Percentiles rank a stretch among this genome's conserved stretches.
Conservation (phyloP, 768 basidiomycete genomes). For the Tricholoma furcatifolium region DNA sequence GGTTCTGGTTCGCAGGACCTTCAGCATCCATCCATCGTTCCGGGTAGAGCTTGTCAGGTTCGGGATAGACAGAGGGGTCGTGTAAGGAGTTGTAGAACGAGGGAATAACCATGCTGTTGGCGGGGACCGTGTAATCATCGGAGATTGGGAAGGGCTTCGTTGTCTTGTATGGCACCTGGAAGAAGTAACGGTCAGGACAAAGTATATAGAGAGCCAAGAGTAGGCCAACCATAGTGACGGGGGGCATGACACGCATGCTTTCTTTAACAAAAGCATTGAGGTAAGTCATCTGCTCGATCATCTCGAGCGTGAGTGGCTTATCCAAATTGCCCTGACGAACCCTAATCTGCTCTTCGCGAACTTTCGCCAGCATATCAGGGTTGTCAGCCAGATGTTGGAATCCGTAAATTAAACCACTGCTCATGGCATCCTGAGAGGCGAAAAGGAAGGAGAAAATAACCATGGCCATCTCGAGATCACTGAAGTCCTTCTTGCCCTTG, state of each 20-base stretch:
- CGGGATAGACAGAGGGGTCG: slow-evolving; percentile 83
- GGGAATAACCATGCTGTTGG: slow-evolving; percentile 91
- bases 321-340: slow-evolving; percentile 79
- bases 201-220: background rate
- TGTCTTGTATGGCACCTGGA: slow-evolving; percentile 88
- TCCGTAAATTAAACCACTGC: slow-evolving; percentile 90
- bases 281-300: slow-evolving; percentile 92
- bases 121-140: slow-evolving; percentile 89
- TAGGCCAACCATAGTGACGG: slow-evolving; percentile 85
- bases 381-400: slow-evolving; percentile 97
- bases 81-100: slow-evolving; percentile 92
- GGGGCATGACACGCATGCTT: slow-evolving; percentile 86
- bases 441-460: slow-evolving; percentile 96
- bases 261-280: slow-evolving; percentile 92
- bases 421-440: slow-evolving; percentile 98
- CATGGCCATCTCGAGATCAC: slow-evolving; percentile 94
- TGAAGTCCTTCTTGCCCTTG: slow-evolving; percentile 86
- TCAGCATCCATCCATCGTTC: slow-evolving; percentile 91
- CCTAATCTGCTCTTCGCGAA: slow-evolving; percentile 86
- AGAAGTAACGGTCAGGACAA: background rate
- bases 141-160: slow-evolving; percentile 91
- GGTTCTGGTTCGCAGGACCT: slow-evolving; percentile 76
- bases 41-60: slow-evolving; percentile 80
- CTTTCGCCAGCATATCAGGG: slow-evolving; percentile 84
- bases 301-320: slow-evolving; percentile 78